Evolutionary conservation across 306 rosid species (phyloP), one percentile per base, ranked within the genome.

Genomic region (Castanea mollissima): DNA sequence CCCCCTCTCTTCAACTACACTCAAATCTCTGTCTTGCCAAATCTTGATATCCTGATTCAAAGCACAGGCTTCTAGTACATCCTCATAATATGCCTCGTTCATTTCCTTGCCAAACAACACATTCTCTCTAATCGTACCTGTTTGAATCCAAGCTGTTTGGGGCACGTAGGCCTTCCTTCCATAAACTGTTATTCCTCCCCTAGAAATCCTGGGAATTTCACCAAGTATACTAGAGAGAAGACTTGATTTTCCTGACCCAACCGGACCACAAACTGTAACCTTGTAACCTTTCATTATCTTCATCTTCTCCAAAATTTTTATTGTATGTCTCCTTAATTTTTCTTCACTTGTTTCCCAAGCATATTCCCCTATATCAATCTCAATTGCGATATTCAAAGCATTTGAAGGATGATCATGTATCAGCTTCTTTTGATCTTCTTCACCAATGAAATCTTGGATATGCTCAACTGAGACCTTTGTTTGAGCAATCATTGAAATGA

Each of bases 101-200:
- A 94, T 92, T 79, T 87, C 20, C 89, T 78, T 90, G 29, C 97
- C 99, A 82, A 94, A 94, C 82, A 94, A n/a, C 12, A 94, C 86
- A 75, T 94, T 94, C 20, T 94, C 97, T 79, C 95, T 91, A 19
- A 94, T 58, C 4, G 97, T 91, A 74, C 97, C 97, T 2, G 97
- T 86, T 73, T 92, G 97, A 77, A 94, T 94, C 99, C 99, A 94
- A 16, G 99, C 89, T 85, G 92, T 91, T 77, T 94, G 99, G 1
- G 99, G 95, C 34, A 92, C 97, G 87, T 86, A 94, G 80, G 97
- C 91, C 79, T 78, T 91, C 25, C 83, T 86, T 44, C 97, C 97
- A 54, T 78, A 76, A 65, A 91, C 82, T 78, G 85, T 79, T 46
- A 86, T 85, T 35, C 79, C 87, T 41, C 70, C 76, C 81, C 95